These are phyloP conservation scores for Candida nanaspora DNA, from an alignment of 805 yeast species.

Conservation along the genomic window DNA sequence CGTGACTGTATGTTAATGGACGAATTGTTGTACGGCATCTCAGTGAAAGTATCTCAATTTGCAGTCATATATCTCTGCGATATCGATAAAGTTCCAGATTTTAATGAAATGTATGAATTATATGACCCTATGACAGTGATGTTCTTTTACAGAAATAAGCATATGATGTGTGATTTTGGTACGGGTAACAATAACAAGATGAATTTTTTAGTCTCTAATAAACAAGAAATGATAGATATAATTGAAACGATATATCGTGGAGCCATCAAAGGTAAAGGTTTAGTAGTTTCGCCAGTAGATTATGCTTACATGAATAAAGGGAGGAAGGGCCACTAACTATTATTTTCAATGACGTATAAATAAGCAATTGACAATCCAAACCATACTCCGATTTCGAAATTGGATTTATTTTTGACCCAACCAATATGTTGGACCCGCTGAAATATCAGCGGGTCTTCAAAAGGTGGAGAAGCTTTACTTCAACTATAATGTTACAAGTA, in stretches of 20 bases:
- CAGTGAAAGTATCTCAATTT: conserved; percentile 80
- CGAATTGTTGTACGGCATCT: conserved; percentile 69
- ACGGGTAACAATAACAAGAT: conserved; percentile 96
- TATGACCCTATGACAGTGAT: conserved; percentile 87
- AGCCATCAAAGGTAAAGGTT: conserved; percentile 86
- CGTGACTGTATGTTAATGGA: conserved; percentile 86
- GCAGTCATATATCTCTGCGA: conserved; percentile 87
- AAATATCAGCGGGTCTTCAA: too few relatives aligned
- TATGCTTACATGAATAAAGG: conserved; percentile 33
- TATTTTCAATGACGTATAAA: too few relatives aligned
- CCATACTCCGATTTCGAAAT: too few relatives aligned
- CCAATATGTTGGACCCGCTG: too few relatives aligned
- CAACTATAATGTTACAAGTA: too few relatives aligned
- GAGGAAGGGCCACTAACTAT: not conserved
- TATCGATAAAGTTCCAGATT: conserved; percentile 83
- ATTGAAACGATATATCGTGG: conserved; percentile 87
- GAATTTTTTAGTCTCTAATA: conserved; percentile 69
- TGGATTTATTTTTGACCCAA: too few relatives aligned
- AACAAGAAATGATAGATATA: conserved; percentile 87
- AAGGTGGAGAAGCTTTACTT: too few relatives aligned
- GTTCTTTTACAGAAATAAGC: conserved; percentile 90
- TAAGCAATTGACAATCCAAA: too few relatives aligned
- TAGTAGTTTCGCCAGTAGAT: conserved; percentile 78
- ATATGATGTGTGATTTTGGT: conserved; percentile 98
- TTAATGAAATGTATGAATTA: conserved; percentile 82